Evolutionary conservation across 2,329 filamentous ascomycete species (phyloP).

Genomic region (Lasiodiplodia gonubiensis): DNA sequence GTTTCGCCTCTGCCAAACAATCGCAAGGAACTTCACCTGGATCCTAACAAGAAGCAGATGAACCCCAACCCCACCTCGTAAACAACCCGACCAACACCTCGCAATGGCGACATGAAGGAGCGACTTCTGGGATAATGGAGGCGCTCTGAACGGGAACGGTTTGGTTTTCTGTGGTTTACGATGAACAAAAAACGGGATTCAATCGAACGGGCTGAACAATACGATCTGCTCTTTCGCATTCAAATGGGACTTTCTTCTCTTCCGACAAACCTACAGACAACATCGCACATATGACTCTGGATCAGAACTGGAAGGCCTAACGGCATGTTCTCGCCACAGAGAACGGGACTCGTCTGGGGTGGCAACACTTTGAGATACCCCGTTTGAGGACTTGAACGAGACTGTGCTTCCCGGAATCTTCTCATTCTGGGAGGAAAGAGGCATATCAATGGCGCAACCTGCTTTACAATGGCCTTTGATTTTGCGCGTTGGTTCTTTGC

Average conservation of each 20-base stretch:
- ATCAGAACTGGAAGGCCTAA: constrained; percentile 41
- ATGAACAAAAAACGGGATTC: constrained; percentile 10
- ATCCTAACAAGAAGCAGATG: constrained; percentile 62
- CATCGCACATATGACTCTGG: constrained; percentile 43
- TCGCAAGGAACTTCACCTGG: constrained; percentile 27
- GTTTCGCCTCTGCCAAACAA: constrained; percentile 39
- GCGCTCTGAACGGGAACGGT: constrained; percentile 22
- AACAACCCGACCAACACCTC: constrained; percentile 31
- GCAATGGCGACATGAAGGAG: constrained; percentile 15
- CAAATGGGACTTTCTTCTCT: constrained; percentile 44
- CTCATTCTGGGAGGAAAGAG: constrained; percentile 43
- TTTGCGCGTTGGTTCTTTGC: constrained; percentile 31
- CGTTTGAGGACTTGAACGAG: constrained; percentile 33
- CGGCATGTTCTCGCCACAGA: constrained; percentile 37
- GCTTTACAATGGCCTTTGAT: constrained; percentile 41
- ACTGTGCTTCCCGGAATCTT: constrained; percentile 37
- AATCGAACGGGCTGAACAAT: constrained; percentile 35
- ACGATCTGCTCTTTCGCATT: constrained; percentile 39
- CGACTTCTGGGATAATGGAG: constrained; percentile 29
- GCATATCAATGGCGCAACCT: constrained; percentile 49
- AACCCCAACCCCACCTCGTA: constrained; percentile 84
- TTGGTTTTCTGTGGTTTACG: constrained; percentile 19
- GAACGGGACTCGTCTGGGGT: constrained; percentile 26
- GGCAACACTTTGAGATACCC: constrained; percentile 36
- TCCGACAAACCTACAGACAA: constrained; percentile 32